phyloP scores from a whole-genome alignment of 1,284 basidiomycete species.

The Somion occarium region DNA sequence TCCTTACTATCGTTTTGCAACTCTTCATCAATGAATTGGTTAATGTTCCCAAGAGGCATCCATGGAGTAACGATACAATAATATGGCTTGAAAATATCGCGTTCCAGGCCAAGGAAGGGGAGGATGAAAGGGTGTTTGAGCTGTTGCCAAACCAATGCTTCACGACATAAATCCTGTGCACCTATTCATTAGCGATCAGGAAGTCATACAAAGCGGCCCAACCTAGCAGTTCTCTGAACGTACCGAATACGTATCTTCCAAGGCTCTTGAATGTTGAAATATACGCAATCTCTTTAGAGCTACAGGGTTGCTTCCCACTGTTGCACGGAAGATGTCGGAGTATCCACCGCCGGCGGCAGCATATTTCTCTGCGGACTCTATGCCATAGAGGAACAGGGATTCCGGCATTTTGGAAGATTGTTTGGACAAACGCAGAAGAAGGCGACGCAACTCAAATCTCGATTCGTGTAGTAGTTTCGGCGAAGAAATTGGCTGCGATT shows the following conservation, averaged over 20 bases:
- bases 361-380: neutral
- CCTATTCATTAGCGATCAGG: neutral
- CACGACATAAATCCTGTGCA: constrained; percentile 5
- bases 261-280: neutral
- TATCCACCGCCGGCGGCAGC: constrained; percentile 1
- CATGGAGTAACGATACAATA: constrained; percentile 7
- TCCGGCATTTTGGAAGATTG: neutral
- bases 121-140: constrained; percentile 7
- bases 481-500: neutral
- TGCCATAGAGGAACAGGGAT: constrained; percentile 1
- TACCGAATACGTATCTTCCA: neutral
- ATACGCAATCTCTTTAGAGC: constrained; percentile 7
- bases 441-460: neutral
- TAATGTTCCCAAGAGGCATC: constrained; percentile 2
- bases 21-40: constrained; percentile 2
- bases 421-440: constrained; percentile 1
- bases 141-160: constrained; percentile 8
- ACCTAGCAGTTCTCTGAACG: too few relatives aligned
- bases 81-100: neutral
- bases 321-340: constrained; percentile 4
- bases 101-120: constrained; percentile 8
- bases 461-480: neutral
- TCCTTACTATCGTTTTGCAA: neutral
- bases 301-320: neutral
- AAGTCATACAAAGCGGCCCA: neutral